Conservation (phyloP, 2,329 filamentous ascomycete species). For the Juglanconis oblonga region DNA sequence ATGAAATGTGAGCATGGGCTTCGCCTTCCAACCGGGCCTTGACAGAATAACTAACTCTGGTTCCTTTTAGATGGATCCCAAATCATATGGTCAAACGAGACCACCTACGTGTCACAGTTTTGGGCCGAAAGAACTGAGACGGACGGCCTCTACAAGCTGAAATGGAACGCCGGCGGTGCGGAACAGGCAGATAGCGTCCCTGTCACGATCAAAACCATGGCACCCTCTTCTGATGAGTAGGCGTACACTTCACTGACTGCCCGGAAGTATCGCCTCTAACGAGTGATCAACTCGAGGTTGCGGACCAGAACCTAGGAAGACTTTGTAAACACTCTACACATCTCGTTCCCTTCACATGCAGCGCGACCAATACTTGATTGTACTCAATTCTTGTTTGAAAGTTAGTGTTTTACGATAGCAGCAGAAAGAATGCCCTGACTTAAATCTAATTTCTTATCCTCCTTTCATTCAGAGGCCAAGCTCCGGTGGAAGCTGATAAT, state of each 20-base stretch:
- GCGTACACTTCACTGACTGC: neutral
- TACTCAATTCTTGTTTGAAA: no score
- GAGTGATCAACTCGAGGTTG: no score
- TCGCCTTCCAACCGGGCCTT: neutral
- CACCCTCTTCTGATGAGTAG: neutral
- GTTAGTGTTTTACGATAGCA: no score
- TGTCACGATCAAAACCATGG: slow-evolving; percentile 9
- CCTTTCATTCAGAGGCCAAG: neutral
- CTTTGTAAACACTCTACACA: no score
- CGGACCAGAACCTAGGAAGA: no score
- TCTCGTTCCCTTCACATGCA: no score
- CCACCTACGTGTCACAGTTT: slow-evolving; percentile 11
- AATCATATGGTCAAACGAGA: slow-evolving; percentile 7
- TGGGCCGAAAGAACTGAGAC: slow-evolving; percentile 11
- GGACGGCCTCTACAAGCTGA: slow-evolving; percentile 3
- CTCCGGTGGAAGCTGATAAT: neutral
- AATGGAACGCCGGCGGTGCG: slow-evolving; percentile 9
- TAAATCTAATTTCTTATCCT: neutral
- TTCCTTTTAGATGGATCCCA: neutral
- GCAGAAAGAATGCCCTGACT: no score
- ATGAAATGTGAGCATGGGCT: neutral
- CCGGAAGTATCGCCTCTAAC: no score
- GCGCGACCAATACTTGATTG: no score
- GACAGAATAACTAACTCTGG: neutral
- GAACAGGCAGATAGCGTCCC: slow-evolving; percentile 11